A percentile compares a stretch with the other conserved stretches of the same genome.
Evolutionary conservation across 2,329 filamentous ascomycete species (phyloP).

Genomic region (Tolypocladium ophioglossoides): DNA sequence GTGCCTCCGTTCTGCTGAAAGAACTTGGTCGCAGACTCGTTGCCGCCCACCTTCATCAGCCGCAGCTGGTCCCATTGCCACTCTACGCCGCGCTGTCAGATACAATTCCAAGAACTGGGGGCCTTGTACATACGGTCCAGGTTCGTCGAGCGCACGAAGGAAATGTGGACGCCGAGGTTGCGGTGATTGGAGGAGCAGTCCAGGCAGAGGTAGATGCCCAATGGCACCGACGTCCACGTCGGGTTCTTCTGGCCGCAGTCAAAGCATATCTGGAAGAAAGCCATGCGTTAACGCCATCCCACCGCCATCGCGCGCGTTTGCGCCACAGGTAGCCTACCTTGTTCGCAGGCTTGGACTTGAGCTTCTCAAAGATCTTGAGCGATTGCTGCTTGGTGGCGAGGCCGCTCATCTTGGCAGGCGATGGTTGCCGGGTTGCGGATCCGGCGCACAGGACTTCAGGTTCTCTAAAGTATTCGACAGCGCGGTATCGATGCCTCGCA

Average conservation of each 20-base stretch:
- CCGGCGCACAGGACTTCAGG: not conserved
- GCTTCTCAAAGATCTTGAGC: conserved; percentile 94
- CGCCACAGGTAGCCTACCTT: conserved; percentile 49
- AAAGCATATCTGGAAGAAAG: conserved; percentile 69
- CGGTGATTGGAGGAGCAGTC: conserved; percentile 96
- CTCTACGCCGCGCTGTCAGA: conserved; percentile 34
- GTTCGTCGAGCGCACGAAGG: conserved; percentile 96
- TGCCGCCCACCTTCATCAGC: conserved; percentile 95
- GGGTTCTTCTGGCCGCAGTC: conserved; percentile 97
- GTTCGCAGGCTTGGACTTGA: conserved; percentile 90
- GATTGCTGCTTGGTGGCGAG: conserved; percentile 88
- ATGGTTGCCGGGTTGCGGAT: not conserved
- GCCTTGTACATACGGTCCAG: conserved; percentile 69
- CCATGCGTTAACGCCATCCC: not conserved
- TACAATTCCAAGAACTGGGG: not conserved
- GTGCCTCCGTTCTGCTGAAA: conserved; percentile 95
- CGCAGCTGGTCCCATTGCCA: conserved; percentile 99
- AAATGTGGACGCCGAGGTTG: conserved; percentile 97
- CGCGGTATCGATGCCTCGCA: not conserved
- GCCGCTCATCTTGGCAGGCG: conserved; percentile 42
- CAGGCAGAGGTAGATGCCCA: conserved; percentile 95
- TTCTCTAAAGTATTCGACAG: not conserved
- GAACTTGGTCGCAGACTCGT: conserved; percentile 96
- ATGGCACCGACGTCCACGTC: conserved; percentile 94
- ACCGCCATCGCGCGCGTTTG: not conserved